A percentile compares a stretch with the other conserved stretches of the same genome.
Conservation (phyloP, 78 protist genomes). For the Abeoforma whisleri region DNA sequence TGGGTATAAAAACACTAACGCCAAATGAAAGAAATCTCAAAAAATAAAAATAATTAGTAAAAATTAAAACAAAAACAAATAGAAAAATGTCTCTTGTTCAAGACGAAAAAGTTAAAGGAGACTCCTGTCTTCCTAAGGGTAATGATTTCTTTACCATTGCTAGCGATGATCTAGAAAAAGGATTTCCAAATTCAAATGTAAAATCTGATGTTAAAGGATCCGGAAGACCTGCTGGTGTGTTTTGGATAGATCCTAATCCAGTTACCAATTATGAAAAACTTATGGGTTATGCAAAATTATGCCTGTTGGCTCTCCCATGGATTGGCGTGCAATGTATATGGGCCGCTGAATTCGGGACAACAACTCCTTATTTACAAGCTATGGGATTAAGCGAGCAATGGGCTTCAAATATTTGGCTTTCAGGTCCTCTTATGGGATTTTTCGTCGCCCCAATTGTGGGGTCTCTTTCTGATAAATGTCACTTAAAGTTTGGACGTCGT, state of each 20-base stretch:
- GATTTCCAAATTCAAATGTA: too few species aligned
- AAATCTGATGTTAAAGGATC: too few species aligned
- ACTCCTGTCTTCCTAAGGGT: too few species aligned
- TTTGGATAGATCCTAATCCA: conserved; percentile 4
- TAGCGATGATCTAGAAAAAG: too few species aligned
- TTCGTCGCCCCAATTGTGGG: conserved; percentile 1
- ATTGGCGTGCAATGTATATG: conserved; percentile 4
- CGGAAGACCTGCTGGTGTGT: too few species aligned
- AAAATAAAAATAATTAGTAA: too few species aligned
- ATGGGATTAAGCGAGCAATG: neutral
- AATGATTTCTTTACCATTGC: too few species aligned
- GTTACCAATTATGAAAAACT: neutral
- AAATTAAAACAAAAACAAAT: too few species aligned
- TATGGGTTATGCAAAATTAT: neutral
- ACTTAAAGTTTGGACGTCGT: neutral
- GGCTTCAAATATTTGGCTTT: conserved; percentile 13
- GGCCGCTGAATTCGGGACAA: neutral
- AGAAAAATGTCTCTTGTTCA: too few species aligned
- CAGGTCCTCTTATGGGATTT: conserved; percentile 6
- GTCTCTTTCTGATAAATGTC: neutral
- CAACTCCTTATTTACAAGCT: neutral
- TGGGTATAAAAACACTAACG: too few species aligned
- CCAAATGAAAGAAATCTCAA: too few species aligned
- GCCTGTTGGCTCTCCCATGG: conserved; percentile 12
- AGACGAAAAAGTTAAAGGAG: too few species aligned